A percentile compares a stretch with the other conserved stretches of the same genome.
These are phyloP conservation scores for Monosporascus sp. DNA, from an alignment of 2,329 filamentous ascomycete genomes.

Conservation along the genomic window DNA sequence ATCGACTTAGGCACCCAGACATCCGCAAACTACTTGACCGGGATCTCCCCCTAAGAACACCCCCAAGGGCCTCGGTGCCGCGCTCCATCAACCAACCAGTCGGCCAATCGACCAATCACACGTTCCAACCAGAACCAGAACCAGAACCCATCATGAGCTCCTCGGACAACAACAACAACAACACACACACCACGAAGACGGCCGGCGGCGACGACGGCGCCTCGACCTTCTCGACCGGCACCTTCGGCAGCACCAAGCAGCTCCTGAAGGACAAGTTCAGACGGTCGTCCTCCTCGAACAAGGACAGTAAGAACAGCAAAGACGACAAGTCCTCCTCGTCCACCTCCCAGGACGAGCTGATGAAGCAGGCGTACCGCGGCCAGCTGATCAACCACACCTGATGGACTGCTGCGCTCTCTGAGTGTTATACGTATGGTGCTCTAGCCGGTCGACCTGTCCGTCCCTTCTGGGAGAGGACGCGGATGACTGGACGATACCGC, in stretches of 20 bases:
- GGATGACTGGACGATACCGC: background rate
- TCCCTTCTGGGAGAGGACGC: background rate
- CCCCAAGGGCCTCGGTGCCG: no score
- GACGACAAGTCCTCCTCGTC: background rate
- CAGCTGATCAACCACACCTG: background rate
- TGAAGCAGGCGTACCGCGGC: background rate
- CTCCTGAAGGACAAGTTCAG: conserved; percentile 11
- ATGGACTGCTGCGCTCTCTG: background rate
- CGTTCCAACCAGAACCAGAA: no score
- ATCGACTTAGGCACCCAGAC: no score
- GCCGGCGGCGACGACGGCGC: conserved; percentile 2
- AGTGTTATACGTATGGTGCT: background rate
- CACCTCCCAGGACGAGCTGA: background rate
- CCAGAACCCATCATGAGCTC: conserved; percentile 11
- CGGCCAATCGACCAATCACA: no score
- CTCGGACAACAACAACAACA: background rate
- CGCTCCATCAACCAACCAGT: no score
- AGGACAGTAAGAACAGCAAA: background rate
- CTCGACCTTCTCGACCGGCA: conserved; percentile 13
- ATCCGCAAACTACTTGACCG: no score
- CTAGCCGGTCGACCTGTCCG: background rate
- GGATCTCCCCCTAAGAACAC: no score
- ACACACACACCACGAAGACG: background rate
- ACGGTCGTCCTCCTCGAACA: background rate
- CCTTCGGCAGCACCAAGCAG: conserved; percentile 12